These are phyloP conservation scores for Arachis hypogaea DNA, from an alignment of 306 rosid genomes.

Conservation along the genomic window DNA sequence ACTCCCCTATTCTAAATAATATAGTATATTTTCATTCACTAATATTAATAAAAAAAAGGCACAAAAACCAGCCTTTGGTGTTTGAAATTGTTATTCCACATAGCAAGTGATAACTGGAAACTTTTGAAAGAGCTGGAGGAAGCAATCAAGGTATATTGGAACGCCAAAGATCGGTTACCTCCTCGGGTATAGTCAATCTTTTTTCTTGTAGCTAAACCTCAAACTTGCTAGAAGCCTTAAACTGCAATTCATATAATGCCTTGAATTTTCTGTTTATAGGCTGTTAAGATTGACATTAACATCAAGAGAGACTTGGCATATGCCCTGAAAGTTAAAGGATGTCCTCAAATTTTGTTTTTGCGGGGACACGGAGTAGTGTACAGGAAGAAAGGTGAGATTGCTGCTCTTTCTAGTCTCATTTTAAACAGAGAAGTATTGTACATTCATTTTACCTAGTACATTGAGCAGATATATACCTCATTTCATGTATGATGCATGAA, in stretches of 20 bases:
- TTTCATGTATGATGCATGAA: no score
- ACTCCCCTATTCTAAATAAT: neutral
- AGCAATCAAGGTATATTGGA: slow-evolving; percentile 82
- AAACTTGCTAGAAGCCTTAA: neutral
- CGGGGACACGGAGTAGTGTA: slow-evolving; percentile 75
- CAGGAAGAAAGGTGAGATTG: slow-evolving; percentile 84
- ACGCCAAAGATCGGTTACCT: slow-evolving; percentile 84
- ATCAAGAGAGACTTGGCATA: slow-evolving; percentile 92
- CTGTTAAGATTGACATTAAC: slow-evolving; percentile 82
- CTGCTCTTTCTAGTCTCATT: slow-evolving; percentile 36
- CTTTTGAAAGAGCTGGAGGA: slow-evolving; percentile 87
- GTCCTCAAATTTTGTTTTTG: slow-evolving; percentile 83
- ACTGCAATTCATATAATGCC: slow-evolving; percentile 21
- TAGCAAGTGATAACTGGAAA: slow-evolving; percentile 90
- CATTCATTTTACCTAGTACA: no score
- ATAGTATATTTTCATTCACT: neutral
- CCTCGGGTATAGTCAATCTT: slow-evolving; percentile 68
- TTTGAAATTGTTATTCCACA: slow-evolving; percentile 37
- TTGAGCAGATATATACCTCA: no score
- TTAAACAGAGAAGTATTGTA: neutral
- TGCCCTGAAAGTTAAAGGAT: slow-evolving; percentile 76
- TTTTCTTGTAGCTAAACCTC: neutral
- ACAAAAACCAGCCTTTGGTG: slow-evolving; percentile 4
- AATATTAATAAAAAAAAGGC: neutral
- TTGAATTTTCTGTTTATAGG: slow-evolving; percentile 50